phyloP scores from a whole-genome alignment of 441 rosid genomes.

The Theobroma grandiflorum region DNA sequence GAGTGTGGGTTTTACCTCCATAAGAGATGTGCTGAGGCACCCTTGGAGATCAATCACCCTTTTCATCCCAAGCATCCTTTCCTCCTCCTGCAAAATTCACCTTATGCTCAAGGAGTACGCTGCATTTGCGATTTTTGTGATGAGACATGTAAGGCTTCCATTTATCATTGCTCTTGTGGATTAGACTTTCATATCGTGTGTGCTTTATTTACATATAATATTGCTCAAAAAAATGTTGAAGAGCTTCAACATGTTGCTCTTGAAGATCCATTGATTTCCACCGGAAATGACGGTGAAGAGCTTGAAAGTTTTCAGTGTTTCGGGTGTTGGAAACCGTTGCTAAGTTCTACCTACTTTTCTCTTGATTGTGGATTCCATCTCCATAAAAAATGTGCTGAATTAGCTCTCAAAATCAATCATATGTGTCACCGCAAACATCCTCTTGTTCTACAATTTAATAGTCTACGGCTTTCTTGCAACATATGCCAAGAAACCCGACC shows the following conservation, averaged over 20 bases:
- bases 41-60: constrained; percentile 30
- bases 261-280: background rate
- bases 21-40: constrained; percentile 29
- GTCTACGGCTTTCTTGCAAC: constrained; percentile 11
- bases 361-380: constrained; percentile 12
- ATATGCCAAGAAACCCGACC: constrained; percentile 6
- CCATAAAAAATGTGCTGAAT: background rate
- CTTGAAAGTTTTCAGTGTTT: background rate
- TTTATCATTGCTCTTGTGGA: background rate
- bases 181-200: background rate
- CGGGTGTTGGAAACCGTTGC: background rate
- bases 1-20: constrained; percentile 29
- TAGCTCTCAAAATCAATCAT: background rate
- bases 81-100: background rate
- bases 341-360: background rate
- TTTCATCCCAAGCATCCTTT: constrained; percentile 27
- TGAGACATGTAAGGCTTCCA: background rate
- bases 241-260: background rate
- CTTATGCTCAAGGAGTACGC: no score
- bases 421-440: background rate
- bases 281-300: background rate
- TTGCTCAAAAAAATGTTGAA: background rate
- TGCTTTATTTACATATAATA: background rate
- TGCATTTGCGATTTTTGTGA: background rate
- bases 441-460: constrained; percentile 7